Percentiles rank a stretch among this genome's conserved stretches.
phyloP scores from a whole-genome alignment of 2,329 filamentous ascomycete genomes.

The Orbilia oligospora region DNA sequence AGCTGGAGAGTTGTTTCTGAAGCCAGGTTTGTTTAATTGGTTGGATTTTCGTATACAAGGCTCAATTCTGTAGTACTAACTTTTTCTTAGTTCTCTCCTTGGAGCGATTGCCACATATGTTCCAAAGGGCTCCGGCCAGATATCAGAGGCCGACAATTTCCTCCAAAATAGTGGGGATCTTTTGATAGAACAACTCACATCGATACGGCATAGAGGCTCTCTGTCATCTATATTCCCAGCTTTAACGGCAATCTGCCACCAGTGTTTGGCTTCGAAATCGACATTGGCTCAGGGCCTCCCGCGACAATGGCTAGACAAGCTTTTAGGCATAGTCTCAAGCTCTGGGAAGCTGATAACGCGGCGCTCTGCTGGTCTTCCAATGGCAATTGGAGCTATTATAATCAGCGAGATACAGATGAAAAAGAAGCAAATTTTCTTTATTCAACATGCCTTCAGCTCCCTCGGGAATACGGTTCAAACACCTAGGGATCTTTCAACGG shows the following conservation, averaged over 20 bases:
- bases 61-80: conserved; percentile 10
- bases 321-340: conserved; percentile 61
- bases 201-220: conserved; percentile 88
- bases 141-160: conserved; percentile 66
- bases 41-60: not conserved
- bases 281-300: conserved; percentile 70
- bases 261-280: conserved; percentile 73
- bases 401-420: conserved; percentile 71
- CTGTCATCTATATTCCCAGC: conserved; percentile 94
- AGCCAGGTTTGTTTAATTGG: conserved; percentile 75
- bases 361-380: conserved; percentile 90
- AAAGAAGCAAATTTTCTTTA: conserved; percentile 27
- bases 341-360: conserved; percentile 72
- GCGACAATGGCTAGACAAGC: conserved; percentile 62
- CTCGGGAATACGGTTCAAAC: conserved; percentile 63
- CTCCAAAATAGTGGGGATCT: conserved; percentile 79
- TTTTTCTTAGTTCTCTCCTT: conserved; percentile 61
- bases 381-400: conserved; percentile 85
- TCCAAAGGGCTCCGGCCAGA: conserved; percentile 65
- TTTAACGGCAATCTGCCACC: conserved; percentile 84
- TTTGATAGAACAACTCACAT: conserved; percentile 85
- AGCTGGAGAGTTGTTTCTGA: conserved; percentile 97
- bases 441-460: conserved; percentile 39
- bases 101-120: conserved; percentile 67
- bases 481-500: conserved; percentile 64